A percentile compares a stretch with the other conserved stretches of the same genome.
These are phyloP conservation scores for Rhodotorula sp. DNA, from an alignment of 1,284 basidiomycete genomes.

Conservation along the genomic window DNA sequence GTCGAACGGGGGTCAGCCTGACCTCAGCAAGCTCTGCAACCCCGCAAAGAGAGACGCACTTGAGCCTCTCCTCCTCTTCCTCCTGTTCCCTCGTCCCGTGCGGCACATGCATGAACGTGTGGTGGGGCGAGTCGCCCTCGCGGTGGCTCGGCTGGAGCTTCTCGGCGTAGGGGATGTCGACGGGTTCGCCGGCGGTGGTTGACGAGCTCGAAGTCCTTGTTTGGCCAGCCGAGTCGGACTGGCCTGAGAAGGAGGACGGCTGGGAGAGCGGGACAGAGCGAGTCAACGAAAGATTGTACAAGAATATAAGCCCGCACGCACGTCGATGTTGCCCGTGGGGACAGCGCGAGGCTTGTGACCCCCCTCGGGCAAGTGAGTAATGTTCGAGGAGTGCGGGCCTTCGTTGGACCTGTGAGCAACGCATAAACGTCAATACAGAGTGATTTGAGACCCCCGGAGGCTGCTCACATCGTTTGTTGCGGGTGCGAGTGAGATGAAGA, in stretches of 20 bases:
- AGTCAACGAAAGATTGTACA: background rate
- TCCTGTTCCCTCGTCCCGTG: slow-evolving; percentile 8
- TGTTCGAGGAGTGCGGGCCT: background rate
- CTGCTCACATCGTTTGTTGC: no score
- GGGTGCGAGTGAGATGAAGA: background rate
- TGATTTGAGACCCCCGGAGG: no score
- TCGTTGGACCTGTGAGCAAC: background rate
- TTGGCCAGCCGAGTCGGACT: no score
- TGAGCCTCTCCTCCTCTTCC: slow-evolving; percentile 13
- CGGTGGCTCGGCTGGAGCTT: background rate
- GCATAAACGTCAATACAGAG: no score
- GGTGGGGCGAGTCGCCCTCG: slow-evolving; percentile 3
- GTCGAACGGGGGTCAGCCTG: background rate
- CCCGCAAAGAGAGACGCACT: background rate
- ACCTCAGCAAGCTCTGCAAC: no score
- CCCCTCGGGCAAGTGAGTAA: background rate
- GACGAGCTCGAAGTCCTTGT: background rate
- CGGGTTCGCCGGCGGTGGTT: background rate
- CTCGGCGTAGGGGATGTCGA: background rate
- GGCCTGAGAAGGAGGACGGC: background rate
- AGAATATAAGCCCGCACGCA: background rate
- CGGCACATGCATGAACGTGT: slow-evolving; percentile 7
- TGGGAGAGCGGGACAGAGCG: background rate
- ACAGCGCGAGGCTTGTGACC: background rate
- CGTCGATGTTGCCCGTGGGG: slow-evolving; percentile 15